A percentile compares a stretch with the other conserved stretches of the same genome.
phyloP scores from a whole-genome alignment of 148 eudicot species.

The Beta vulgaris region DNA sequence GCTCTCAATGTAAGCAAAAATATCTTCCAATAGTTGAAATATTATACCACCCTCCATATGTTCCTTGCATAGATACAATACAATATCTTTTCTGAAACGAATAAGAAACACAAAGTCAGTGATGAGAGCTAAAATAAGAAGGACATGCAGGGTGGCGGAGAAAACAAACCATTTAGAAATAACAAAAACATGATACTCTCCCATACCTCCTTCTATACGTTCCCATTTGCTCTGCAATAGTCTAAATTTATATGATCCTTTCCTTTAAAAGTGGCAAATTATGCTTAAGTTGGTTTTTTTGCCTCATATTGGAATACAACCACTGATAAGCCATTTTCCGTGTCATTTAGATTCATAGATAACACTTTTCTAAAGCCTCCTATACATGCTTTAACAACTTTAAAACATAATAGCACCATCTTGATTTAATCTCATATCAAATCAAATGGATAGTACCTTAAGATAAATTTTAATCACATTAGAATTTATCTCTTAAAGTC shows the following conservation, averaged over 20 bases:
- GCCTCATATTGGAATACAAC: background rate
- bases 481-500: too few species aligned
- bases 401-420: background rate
- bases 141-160: background rate
- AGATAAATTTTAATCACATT: too few species aligned
- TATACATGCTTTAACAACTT: background rate
- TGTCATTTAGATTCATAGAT: background rate
- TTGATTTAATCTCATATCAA: too few species aligned
- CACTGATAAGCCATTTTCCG: background rate
- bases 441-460: too few species aligned
- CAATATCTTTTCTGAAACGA: conserved; percentile 56
- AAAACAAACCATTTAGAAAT: background rate
- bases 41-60: conserved; percentile 98
- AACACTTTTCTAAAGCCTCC: conserved; percentile 1
- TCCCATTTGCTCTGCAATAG: background rate
- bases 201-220: background rate
- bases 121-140: background rate
- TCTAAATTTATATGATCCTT: background rate
- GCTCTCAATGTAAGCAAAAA: conserved; percentile 94
- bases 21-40: conserved; percentile 92
- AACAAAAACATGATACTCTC: background rate
- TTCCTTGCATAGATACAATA: conserved; percentile 93
- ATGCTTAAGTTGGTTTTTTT: background rate
- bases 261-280: background rate
- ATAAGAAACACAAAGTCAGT: background rate